Evolutionary conservation across 805 yeast species (phyloP).

Genomic region (Candida glaebosa): DNA sequence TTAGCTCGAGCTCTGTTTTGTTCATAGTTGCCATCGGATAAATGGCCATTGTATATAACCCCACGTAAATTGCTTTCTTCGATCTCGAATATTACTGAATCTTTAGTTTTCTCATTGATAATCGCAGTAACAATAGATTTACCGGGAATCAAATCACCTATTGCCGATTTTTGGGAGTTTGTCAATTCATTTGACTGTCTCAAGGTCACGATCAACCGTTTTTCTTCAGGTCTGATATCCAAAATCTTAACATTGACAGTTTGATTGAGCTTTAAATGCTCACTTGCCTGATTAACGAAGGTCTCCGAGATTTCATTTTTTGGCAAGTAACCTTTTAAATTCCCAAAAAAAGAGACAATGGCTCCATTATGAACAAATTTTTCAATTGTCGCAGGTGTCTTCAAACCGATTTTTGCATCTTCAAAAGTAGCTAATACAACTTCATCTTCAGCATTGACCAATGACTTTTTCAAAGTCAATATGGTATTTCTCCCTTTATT

Average conservation of each 20-base stretch:
- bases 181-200: constrained; percentile 56
- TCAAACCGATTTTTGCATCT: constrained; percentile 41
- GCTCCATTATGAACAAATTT: constrained; percentile 75
- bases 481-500: constrained; percentile 48
- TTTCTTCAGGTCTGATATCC: constrained; percentile 48
- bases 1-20: constrained; percentile 67
- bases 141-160: constrained; percentile 55
- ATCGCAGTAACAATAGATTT: constrained; percentile 55
- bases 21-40: constrained; percentile 72
- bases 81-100: constrained; percentile 64
- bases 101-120: constrained; percentile 73
- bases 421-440: constrained; percentile 41
- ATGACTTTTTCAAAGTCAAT: constrained; percentile 78
- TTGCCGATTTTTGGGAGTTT: constrained; percentile 42
- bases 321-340: constrained; percentile 76
- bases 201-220: constrained; percentile 69
- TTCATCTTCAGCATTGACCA: constrained; percentile 64
- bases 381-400: constrained; percentile 71
- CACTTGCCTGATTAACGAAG: constrained; percentile 71
- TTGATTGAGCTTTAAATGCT: constrained; percentile 79
- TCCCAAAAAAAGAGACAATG: constrained; percentile 78
- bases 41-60: constrained; percentile 68
- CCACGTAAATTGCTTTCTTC: constrained; percentile 56
- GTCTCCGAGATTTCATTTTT: constrained; percentile 87
- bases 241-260: constrained; percentile 69